Conservation (phyloP, 2,329 filamentous ascomycete genomes). For the Penicillium sp. region DNA sequence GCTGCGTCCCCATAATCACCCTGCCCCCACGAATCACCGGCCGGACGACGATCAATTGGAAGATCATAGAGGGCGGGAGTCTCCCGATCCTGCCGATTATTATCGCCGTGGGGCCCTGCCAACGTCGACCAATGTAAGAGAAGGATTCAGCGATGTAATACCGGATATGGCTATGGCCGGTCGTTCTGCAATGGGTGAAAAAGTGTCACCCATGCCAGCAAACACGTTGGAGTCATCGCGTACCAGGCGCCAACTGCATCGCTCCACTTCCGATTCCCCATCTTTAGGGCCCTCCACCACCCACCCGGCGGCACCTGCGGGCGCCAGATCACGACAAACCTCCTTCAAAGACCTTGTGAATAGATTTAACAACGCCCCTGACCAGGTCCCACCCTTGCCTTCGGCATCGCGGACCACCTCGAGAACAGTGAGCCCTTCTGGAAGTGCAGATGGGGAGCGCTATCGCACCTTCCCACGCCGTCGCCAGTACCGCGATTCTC, state of each 20-base stretch:
- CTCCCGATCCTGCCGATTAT: slow-evolving; percentile 54
- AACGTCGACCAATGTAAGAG: slow-evolving; percentile 29
- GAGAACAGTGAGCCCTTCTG: slow-evolving; percentile 37
- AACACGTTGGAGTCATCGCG: slow-evolving; percentile 26
- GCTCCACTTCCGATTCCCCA: slow-evolving; percentile 36
- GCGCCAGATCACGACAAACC: slow-evolving; percentile 51
- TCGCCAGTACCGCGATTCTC: slow-evolving; percentile 23
- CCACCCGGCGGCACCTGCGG: slow-evolving; percentile 12
- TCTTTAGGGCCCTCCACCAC: slow-evolving; percentile 19
- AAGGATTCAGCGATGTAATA: slow-evolving; percentile 17
- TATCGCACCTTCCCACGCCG: slow-evolving; percentile 30
- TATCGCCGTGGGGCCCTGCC: slow-evolving; percentile 50
- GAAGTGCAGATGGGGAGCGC: slow-evolving; percentile 29
- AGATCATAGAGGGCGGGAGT: slow-evolving; percentile 23
- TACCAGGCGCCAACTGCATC: slow-evolving; percentile 27
- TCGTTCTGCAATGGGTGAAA: slow-evolving; percentile 16
- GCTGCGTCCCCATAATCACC: slow-evolving; percentile 15
- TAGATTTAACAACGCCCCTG: slow-evolving; percentile 69
- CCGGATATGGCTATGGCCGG: slow-evolving; percentile 22
- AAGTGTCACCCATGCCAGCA: slow-evolving; percentile 30
- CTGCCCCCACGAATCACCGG: slow-evolving; percentile 24
- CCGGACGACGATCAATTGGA: slow-evolving; percentile 14
- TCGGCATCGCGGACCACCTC: slow-evolving; percentile 35
- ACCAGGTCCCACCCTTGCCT: slow-evolving; percentile 47
- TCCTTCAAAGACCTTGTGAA: slow-evolving; percentile 81